These are phyloP conservation scores for Serendipita vermifera DNA, from an alignment of 768 basidiomycete genomes.

Conservation along the genomic window DNA sequence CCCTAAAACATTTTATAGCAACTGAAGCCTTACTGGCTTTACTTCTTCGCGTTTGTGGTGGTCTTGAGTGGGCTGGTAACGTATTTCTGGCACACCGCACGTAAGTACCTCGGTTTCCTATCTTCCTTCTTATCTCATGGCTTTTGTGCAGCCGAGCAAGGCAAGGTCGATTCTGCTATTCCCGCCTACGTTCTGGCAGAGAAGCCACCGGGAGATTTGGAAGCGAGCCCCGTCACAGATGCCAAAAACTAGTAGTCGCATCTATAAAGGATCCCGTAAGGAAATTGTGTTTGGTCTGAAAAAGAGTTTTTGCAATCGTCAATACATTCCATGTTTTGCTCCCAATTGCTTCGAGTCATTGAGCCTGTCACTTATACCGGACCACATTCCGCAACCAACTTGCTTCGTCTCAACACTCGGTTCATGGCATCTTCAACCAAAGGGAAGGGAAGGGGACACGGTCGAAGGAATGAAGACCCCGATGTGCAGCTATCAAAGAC, in stretches of 20 bases:
- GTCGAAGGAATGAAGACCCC: slow-evolving; percentile 38
- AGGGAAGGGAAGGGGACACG: slow-evolving; percentile 2
- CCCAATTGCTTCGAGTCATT: slow-evolving; percentile 6
- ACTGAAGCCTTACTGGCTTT: slow-evolving; percentile 75
- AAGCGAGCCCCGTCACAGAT: too few species aligned
- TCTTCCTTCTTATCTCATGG: neutral
- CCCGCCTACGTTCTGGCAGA: slow-evolving; percentile 47
- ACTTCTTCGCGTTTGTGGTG: slow-evolving; percentile 66
- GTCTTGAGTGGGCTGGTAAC: slow-evolving; percentile 60
- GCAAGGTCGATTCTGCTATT: slow-evolving; percentile 41
- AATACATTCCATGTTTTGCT: too few species aligned
- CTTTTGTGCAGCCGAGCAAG: slow-evolving; percentile 49
- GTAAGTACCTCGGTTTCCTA: slow-evolving; percentile 43
- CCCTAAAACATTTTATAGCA: slow-evolving; percentile 34
- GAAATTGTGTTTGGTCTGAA: too few species aligned
- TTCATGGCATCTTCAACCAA: neutral
- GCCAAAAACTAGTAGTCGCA: too few species aligned
- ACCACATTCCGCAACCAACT: too few species aligned
- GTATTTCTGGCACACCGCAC: slow-evolving; percentile 78
- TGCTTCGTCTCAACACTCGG: too few species aligned
- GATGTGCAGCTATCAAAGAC: slow-evolving; percentile 72
- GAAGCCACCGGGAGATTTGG: too few species aligned
- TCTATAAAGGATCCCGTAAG: too few species aligned
- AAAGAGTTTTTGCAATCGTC: too few species aligned
- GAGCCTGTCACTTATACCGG: neutral